Base-by-base conservation (phyloP, 2,329 filamentous ascomycete species). In the Bipolaris victoriae region DNA sequence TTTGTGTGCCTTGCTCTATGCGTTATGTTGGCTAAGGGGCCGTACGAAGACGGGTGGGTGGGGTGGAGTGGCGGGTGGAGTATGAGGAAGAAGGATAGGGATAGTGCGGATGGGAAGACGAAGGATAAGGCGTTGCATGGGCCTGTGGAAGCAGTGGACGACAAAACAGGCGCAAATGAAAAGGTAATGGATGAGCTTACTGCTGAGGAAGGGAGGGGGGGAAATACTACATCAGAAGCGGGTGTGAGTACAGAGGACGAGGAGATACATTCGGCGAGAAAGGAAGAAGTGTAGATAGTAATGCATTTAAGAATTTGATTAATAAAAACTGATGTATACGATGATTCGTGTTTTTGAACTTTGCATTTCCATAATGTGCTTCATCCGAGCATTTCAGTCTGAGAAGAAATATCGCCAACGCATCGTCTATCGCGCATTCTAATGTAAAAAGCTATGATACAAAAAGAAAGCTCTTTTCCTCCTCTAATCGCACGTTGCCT, bases 11-110 rank as follows among this genome's bases (percentile, higher is more conserved):
- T 76, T 7, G 82, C 82, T 5, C 65, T 87, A 47, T 16, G 82
- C 22, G 63, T 83, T 2, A 81, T 80, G 60, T 61, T 81, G 49
- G 68, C 76, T 11, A 77, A 84, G 31, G 85, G 84, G 0, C 86
- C 86, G 13, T 82, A 81, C 75, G 84, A 86, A 69, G 78, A 76
- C 29, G 75, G 82, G 0, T 88, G 86, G 86, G 56, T 86, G 44
- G 86, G 86, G 0, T 88, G 86, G 86, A 72, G 72, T 16, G 86
- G 86, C 1, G 86, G 85, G 0, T 84, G 81, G 79, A 79, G 77
- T 55, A 74, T 86, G 52, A 68, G 57, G 57, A 81, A 79, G 72
- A 78, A 76, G 67, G 73, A 77, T 61, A 64, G 55, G 55, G 62
- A 63, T 24, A 78, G 67, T 67, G 76, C 76, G 22, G 78, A 80